Percentiles rank a stretch among this genome's conserved stretches.
These are phyloP conservation scores for Myriosclerotinia scirpicola DNA, from an alignment of 2,329 filamentous ascomycete species.

Conservation along the genomic window DNA sequence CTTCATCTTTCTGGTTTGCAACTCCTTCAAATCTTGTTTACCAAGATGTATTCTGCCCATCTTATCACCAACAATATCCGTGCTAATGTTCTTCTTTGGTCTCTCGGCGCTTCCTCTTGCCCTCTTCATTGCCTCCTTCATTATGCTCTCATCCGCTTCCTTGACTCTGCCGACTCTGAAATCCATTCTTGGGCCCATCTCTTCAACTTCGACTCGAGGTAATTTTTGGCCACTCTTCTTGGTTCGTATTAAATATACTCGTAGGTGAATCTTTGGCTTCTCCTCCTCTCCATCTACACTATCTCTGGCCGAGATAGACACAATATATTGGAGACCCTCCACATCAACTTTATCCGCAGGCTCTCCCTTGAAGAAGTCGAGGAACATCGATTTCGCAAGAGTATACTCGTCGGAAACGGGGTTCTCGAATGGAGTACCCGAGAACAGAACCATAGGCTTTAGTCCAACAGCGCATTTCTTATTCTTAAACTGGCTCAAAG, in stretches of 20 bases:
- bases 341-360: conserved; percentile 81
- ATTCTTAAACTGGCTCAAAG: conserved; percentile 72
- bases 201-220: conserved; percentile 88
- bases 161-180: conserved; percentile 79
- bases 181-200: conserved; percentile 93
- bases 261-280: conserved; percentile 63
- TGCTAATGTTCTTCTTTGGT: conserved; percentile 95
- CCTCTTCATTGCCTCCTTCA: conserved; percentile 90
- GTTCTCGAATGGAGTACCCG: conserved; percentile 83
- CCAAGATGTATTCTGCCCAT: conserved; percentile 88
- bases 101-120: conserved; percentile 71
- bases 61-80: conserved; percentile 93
- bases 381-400: conserved; percentile 79
- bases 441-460: conserved; percentile 89
- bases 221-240: conserved; percentile 83
- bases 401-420: conserved; percentile 77
- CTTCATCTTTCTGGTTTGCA: conserved; percentile 99
- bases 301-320: conserved; percentile 78
- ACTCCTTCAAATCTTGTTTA: conserved; percentile 79
- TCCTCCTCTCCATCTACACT: conserved; percentile 46
- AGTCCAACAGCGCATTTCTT: conserved; percentile 76
- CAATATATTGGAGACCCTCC: conserved; percentile 87
- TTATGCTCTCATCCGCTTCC: conserved; percentile 73
- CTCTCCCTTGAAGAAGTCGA: conserved; percentile 89
- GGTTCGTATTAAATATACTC: conserved; percentile 83